Base-by-base conservation (phyloP, 805 yeast genomes). In the Metschnikowia reukaufii region DNA sequence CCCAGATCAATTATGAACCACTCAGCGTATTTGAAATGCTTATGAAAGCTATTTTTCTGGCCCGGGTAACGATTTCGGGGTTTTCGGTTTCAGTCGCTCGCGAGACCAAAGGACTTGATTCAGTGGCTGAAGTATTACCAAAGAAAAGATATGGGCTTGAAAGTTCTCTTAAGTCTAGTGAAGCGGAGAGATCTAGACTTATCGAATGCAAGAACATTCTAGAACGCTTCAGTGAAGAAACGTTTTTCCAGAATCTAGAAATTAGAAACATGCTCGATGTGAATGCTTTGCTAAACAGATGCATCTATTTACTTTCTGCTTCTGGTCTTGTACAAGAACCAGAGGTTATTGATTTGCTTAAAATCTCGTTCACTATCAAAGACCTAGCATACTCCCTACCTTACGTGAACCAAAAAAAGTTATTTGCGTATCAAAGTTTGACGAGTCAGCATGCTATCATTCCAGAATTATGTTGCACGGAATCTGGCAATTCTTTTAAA, bases 351-450 rank as follows among this genome's bases (percentile, higher is more conserved):
- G 47, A 40, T 47, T 30, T 53, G 13, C 49, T 71, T 1, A 52
- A 54, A 15, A 60, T 55, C 33, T 48, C 61, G 8, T 44, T 65
- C 8, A 50, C 57, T 15, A 36, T 54, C 13, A 48, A 43, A 25
- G 55, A 51, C 16, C 46, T 39, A 6, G 45, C 53, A 4, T 18
- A 42, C 12, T 35, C 30, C 20, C 41, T 47, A 7, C 55, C 55
- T 2, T 51, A 43, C 17, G 18, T 21, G n/a, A 45, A 39, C 18
- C 52, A 48, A n/a, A 41, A 32, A 20, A 33, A 29, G 5, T n/a
- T 45, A 7, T 29, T 48, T 9, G 16, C 18, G 4, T 40, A 19
- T 8, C 41, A 35, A n/a, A 17, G 15, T 18, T 10, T 15, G 3
- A 21, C 27, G 9, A 8, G 19, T 12, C 4, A 6, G 9, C 48